These are phyloP conservation scores for Ustulina deusta DNA, from an alignment of 2,329 filamentous ascomycete species.

Conservation along the genomic window DNA sequence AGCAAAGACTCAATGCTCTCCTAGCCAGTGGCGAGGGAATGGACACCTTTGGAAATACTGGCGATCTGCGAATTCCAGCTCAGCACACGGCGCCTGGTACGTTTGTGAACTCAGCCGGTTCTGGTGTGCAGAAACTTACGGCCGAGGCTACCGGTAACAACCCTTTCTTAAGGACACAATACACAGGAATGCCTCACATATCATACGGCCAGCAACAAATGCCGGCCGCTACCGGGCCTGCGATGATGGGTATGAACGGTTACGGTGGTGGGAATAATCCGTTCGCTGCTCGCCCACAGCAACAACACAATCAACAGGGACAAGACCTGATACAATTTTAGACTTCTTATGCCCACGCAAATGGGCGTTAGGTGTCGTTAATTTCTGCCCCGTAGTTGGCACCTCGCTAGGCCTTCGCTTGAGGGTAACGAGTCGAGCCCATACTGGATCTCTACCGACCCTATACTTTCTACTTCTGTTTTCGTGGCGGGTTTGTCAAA, in stretches of 20 bases:
- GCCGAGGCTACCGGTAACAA: conserved; percentile 84
- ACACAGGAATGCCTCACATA: conserved; percentile 78
- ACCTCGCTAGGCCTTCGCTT: neutral
- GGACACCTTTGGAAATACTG: conserved; percentile 98
- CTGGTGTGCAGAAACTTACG: conserved; percentile 78
- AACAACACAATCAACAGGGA: conserved; percentile 58
- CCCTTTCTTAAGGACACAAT: conserved; percentile 87
- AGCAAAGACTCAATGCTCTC: conserved; percentile 85
- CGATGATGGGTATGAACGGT: conserved; percentile 68
- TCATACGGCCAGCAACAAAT: conserved; percentile 65
- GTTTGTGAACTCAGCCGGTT: conserved; percentile 94
- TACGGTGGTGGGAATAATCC: conserved; percentile 63
- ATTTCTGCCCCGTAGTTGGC: neutral
- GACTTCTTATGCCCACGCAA: conserved; percentile 29
- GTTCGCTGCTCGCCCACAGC: conserved; percentile 67
- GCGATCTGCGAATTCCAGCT: conserved; percentile 91
- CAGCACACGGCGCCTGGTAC: conserved; percentile 97
- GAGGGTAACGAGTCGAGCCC: neutral
- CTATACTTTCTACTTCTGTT: conserved; percentile 9
- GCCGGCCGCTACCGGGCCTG: conserved; percentile 68
- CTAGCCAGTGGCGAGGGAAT: conserved; percentile 90
- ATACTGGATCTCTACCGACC: conserved; percentile 9
- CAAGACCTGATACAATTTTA: conserved; percentile 75
- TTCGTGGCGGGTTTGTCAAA: conserved; percentile 15
- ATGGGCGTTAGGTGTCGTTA: neutral